phyloP scores from a whole-genome alignment of 192 early-diverging fungal species.

The Rhizophagus clarus region DNA sequence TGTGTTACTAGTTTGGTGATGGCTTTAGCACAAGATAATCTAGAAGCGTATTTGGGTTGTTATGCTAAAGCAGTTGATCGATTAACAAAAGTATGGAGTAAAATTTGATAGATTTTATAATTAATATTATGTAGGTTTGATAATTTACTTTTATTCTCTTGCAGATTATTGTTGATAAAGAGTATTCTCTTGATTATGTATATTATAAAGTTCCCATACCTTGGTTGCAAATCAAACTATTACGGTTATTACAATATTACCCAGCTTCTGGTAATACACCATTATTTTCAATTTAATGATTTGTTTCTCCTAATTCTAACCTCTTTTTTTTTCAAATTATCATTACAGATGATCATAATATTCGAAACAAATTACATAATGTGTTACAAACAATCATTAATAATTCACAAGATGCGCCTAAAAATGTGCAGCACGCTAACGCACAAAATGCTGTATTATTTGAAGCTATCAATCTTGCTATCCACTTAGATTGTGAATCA shows the following conservation, averaged over 20 bases:
- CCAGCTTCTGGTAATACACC: slow-evolving; percentile 72
- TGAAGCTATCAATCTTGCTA: slow-evolving; percentile 95
- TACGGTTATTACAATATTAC: slow-evolving; percentile 95
- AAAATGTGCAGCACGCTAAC: slow-evolving; percentile 97
- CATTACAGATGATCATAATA: slow-evolving; percentile 52
- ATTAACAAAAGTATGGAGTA: slow-evolving; percentile 67
- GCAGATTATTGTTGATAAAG: slow-evolving; percentile 83
- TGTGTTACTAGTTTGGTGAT: slow-evolving; percentile 84
- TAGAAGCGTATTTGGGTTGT: slow-evolving; percentile 76
- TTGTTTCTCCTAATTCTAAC: not conserved
- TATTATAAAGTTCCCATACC: slow-evolving; percentile 99
- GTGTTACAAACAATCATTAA: slow-evolving; percentile 83
- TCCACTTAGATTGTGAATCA: slow-evolving; percentile 90
- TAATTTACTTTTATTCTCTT: not conserved
- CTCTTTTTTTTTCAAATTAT: slow-evolving; percentile 7
- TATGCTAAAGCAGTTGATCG: slow-evolving; percentile 78
- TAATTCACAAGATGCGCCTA: slow-evolving; percentile 84
- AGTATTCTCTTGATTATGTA: slow-evolving; percentile 82
- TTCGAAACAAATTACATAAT: slow-evolving; percentile 65
- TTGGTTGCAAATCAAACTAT: slow-evolving; percentile 97
- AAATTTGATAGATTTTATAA: not conserved
- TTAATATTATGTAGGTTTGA: not conserved
- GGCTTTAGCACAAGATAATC: slow-evolving; percentile 88
- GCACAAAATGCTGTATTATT: slow-evolving; percentile 97
- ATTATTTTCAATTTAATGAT: not conserved